Base-by-base conservation (phyloP, 1,284 basidiomycete species). In the Leccinum pachyderme region DNA sequence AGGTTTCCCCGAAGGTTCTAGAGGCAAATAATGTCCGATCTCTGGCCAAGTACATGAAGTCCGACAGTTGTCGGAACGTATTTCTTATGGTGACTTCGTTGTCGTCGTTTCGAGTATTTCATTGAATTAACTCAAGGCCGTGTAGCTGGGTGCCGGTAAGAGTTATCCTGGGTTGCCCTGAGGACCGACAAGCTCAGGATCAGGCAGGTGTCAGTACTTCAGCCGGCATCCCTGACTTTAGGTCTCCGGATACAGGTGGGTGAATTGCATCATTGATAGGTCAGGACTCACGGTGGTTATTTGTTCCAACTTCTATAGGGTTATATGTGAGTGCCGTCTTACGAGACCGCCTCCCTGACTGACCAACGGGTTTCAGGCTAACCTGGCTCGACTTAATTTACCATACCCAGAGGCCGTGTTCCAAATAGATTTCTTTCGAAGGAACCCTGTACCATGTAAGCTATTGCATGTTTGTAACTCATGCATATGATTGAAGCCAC, bases 321-420 rank as follows among this genome's bases (percentile, higher is more conserved):
- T 73, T 87, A 62, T 89, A 80, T 52, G 80, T 81, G 57, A 68
- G 77, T 59, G 43, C 5, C 37, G 18, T 31, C 22, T 45, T 27
- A 46, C 31, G 6, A 49, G 8, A 22, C 22, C 9, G 25, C 44
- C 27, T n/a, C 3, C 25, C 43, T 58, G 46, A 59, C 50, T 24
- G 25, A 29, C 18, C 35, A 45, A 29, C 24, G 35, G 8, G 48
- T 24, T 52, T 48, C 63, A 91, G 89, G 81, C 86, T 9, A 92
- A 91, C 63, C 78, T 92, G 37, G 84, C 84, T 32, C 76, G 84
- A 54, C 71, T 92, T 43, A 84, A 87, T 11, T 77, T 92, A 7
- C 89, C 90, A 25, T 83, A 85, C 63, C 88, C 90, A 6, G 89
- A 92, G 69, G 90, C 89, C 4, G 89, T 92, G 29, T 92, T 92